Base-by-base conservation (phyloP, 2,329 filamentous ascomycete genomes). In the Coniochaeta hoffmannii region DNA sequence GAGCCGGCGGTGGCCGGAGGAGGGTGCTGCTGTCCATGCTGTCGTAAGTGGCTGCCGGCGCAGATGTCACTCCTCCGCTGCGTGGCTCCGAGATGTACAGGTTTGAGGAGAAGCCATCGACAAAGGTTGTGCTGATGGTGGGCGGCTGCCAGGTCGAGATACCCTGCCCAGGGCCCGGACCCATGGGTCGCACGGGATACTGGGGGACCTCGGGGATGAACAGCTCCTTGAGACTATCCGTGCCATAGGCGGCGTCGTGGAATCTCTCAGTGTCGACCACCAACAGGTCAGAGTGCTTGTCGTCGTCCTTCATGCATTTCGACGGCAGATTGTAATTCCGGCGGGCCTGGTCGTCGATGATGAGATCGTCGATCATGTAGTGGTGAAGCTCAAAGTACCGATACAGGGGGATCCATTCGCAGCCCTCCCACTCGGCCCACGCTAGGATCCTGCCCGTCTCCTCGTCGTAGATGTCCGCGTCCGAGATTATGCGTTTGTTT, bases 201-300 rank as follows among this genome's bases (percentile, higher is more conserved):
- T 14, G 34, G 19, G 11, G 41, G 2, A 26, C 19, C 4, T 26
- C 19, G 6, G 41, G 41, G 11, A 51, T 19, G 30, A 32, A 51
- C 6, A 51, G 11, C 15, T 51, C 49, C 22, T 51, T 51, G 17
- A 51, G 11, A 19, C 28, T 51, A 19, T 51, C 49, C 10, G 49
- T 51, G 28, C 49, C 49, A 9, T 32, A 11, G 11, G n/a, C 49
- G 24, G 24, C 24, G n/a, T 50, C 46, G 28, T 50, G 46, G 14
- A 22, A 14, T 26, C 30, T 26, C 28, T 51, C 49, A n/a, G 32
- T 34, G 31, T 34, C 30, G 49, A 34, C 49, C 19, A 51, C 49
- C 26, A 51, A 14, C 28, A 51, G 49, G 32, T 51, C 49, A 4
- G 49, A 51, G 49, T 51, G 49, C 49, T 51, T 51, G 14, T 51